Conservation (phyloP, 106 monocot species). For the Acorus calamus region DNA sequence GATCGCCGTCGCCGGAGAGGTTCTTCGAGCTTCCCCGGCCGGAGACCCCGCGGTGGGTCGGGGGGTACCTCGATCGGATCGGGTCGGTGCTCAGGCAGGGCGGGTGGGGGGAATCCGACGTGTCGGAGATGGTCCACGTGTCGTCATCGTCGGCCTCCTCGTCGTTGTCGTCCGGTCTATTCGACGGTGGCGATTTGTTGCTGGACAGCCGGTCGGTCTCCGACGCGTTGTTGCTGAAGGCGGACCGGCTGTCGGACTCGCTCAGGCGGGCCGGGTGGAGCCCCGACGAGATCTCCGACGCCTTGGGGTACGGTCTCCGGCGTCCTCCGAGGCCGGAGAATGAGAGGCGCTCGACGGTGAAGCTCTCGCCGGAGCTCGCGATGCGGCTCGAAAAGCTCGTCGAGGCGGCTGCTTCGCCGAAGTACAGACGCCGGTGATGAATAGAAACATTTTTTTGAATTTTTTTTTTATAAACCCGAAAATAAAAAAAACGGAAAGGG, state of each 20-base stretch:
- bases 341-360: slow-evolving; percentile 14
- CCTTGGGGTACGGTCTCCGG: slow-evolving; percentile 31
- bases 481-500: no score
- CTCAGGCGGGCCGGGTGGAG: slow-evolving; percentile 67
- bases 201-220: slow-evolving; percentile 26
- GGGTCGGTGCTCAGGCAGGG: slow-evolving; percentile 42
- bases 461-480: no score
- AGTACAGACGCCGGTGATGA: no score
- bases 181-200: neutral
- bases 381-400: slow-evolving; percentile 38
- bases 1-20: slow-evolving; percentile 8
- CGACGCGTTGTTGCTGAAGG: slow-evolving; percentile 49
- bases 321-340: neutral
- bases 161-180: slow-evolving; percentile 8
- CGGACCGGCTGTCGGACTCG: slow-evolving; percentile 54
- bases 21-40: slow-evolving; percentile 30
- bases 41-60: slow-evolving; percentile 49
- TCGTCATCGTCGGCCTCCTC: slow-evolving; percentile 9
- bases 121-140: slow-evolving; percentile 42
- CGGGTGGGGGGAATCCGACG: slow-evolving; percentile 65
- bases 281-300: slow-evolving; percentile 53
- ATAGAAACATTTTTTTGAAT: no score
- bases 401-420: slow-evolving; percentile 13
- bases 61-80: slow-evolving; percentile 45
- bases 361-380: slow-evolving; percentile 34